Percentiles rank a stretch among this genome's conserved stretches.
These are phyloP conservation scores for Mucor mucedo DNA, from an alignment of 371 early-diverging fungal species.

Conservation along the genomic window DNA sequence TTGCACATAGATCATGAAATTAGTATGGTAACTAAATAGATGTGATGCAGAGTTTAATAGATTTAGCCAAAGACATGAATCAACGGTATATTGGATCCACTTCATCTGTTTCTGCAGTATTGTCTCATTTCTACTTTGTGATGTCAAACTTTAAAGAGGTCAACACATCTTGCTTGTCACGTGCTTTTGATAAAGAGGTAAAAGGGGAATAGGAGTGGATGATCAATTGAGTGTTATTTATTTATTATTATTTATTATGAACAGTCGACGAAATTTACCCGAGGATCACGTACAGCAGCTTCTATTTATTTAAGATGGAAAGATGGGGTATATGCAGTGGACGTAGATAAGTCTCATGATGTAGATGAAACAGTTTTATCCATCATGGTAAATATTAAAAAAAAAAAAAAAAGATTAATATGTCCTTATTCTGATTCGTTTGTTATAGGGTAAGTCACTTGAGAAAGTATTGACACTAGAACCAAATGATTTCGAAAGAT, in stretches of 20 bases:
- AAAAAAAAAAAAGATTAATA: neutral
- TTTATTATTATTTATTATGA: neutral
- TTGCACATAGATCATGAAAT: neutral
- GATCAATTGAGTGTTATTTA: neutral
- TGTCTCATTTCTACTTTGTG: constrained; percentile 82
- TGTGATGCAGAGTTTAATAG: constrained; percentile 42
- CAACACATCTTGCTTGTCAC: constrained; percentile 66
- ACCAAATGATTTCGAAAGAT: constrained; percentile 67
- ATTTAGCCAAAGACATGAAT: constrained; percentile 49
- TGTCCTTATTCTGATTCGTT: neutral
- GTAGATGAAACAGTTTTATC: constrained; percentile 68
- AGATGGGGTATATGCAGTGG: constrained; percentile 83
- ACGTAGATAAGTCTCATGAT: constrained; percentile 81
- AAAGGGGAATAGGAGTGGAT: neutral
- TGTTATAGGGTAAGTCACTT: constrained; percentile 64
- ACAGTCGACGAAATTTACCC: constrained; percentile 63
- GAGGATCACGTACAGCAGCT: constrained; percentile 63
- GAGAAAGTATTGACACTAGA: constrained; percentile 81
- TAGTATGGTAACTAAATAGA: neutral
- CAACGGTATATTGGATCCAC: constrained; percentile 84
- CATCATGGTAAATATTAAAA: constrained; percentile 51
- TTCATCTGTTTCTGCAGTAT: constrained; percentile 80
- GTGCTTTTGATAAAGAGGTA: constrained; percentile 63
- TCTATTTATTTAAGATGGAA: constrained; percentile 66
- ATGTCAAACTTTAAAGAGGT: constrained; percentile 72